phyloP scores from a whole-genome alignment of 371 early-diverging fungal species.

The Mortierella sp. region DNA sequence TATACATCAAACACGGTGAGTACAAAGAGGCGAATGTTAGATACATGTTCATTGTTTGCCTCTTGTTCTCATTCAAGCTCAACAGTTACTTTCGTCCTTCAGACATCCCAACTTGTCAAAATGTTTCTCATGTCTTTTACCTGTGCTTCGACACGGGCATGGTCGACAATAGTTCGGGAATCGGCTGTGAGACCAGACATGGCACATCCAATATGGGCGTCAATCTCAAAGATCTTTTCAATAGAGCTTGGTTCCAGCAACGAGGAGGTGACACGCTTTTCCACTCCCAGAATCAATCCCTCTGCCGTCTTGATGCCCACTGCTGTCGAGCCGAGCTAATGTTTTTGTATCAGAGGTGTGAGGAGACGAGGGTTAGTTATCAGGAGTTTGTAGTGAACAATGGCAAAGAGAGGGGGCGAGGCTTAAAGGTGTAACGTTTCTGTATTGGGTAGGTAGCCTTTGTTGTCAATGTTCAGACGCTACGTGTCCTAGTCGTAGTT shows the following conservation, averaged over 20 bases:
- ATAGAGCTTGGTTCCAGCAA: slow-evolving; percentile 95
- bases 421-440: no score
- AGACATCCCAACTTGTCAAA: neutral
- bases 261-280: slow-evolving; percentile 95
- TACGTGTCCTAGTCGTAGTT: neutral
- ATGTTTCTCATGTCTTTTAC: slow-evolving; percentile 59
- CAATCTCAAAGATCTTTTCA: slow-evolving; percentile 98
- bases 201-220: slow-evolving; percentile 95
- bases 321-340: slow-evolving; percentile 95
- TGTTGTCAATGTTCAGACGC: no score
- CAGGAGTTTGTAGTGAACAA: no score
- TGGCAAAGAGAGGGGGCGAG: no score
- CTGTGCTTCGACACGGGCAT: slow-evolving; percentile 96
- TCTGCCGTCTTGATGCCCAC: slow-evolving; percentile 96
- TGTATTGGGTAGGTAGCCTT: no score
- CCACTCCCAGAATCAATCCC: slow-evolving; percentile 96
- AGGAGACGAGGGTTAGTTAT: neutral
- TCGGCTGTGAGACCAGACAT: slow-evolving; percentile 98
- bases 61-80: no score
- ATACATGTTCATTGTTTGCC: neutral
- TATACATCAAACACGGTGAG: neutral
- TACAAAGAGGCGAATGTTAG: neutral
- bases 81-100: neutral
- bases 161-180: slow-evolving; percentile 97
- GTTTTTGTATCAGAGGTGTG: neutral